A percentile compares a stretch with the other conserved stretches of the same genome.
Evolutionary conservation across 75 land plant genomes (phyloP).

Genomic region (Selaginella tamariscina): DNA sequence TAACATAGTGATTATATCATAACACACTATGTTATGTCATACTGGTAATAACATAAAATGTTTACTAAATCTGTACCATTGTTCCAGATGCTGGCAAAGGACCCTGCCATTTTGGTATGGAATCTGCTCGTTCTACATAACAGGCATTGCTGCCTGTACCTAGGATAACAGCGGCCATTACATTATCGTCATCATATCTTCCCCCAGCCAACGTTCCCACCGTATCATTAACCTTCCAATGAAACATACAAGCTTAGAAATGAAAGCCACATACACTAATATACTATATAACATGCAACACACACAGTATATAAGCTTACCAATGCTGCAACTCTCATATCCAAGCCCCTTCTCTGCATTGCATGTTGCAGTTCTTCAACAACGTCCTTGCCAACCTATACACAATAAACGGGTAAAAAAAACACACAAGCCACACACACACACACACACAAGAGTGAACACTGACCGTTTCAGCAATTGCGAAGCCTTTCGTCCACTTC

Average conservation of each 20-base stretch:
- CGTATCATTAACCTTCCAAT: conserved; percentile 3
- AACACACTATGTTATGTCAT: neutral
- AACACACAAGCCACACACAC: neutral
- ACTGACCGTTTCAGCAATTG: conserved; percentile 39
- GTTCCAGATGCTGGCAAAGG: neutral
- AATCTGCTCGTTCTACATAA: conserved; percentile 8
- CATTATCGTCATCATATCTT: neutral
- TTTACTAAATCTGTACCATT: neutral
- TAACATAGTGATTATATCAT: neutral
- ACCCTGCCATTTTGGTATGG: conserved; percentile 10
- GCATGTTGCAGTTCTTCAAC: conserved; percentile 53
- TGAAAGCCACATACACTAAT: neutral
- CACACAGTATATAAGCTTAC: conserved; percentile 24
- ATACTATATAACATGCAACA: neutral
- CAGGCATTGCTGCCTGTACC: conserved; percentile 10
- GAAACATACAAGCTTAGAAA: neutral
- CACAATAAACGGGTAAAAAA: neutral
- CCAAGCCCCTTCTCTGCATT: conserved; percentile 48
- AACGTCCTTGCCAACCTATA: conserved; percentile 76
- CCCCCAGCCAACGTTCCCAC: conserved; percentile 11
- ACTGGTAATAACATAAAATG: neutral
- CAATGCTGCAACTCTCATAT: conserved; percentile 73
- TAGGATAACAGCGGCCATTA: neutral
- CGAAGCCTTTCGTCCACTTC: conserved; percentile 83
- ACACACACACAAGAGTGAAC: no score